Percentiles rank a stretch among this genome's conserved stretches.
Conservation (phyloP, 2,329 filamentous ascomycete genomes). For the Colletotrichum karsti region DNA sequence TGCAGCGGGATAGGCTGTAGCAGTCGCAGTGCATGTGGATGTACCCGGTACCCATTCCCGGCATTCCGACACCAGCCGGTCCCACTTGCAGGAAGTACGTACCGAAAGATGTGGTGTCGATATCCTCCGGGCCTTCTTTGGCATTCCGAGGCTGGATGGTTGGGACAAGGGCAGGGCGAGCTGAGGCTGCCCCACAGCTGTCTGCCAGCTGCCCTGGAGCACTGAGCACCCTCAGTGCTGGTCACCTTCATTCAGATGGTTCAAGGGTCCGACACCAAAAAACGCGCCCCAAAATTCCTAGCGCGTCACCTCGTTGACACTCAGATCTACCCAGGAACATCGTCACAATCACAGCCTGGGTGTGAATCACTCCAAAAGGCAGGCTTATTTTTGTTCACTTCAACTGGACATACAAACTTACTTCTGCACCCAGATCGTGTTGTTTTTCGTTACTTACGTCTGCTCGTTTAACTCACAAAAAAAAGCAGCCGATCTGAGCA, state of each 20-base stretch:
- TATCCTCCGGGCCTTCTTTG: too few relatives aligned
- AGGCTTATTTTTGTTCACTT: too few relatives aligned
- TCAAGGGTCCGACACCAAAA: slow-evolving; percentile 4
- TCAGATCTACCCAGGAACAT: neutral
- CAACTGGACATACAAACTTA: too few relatives aligned
- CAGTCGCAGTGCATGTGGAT: slow-evolving; percentile 19
- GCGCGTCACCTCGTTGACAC: neutral
- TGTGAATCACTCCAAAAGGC: too few relatives aligned
- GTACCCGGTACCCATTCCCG: slow-evolving; percentile 19
- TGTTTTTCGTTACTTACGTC: too few relatives aligned
- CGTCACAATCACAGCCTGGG: too few relatives aligned
- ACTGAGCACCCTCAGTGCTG: too few relatives aligned
- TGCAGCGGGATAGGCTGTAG: too few relatives aligned
- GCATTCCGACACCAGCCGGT: neutral
- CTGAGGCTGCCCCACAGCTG: neutral
- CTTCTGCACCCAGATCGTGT: too few relatives aligned
- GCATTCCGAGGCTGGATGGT: neutral
- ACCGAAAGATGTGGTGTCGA: neutral
- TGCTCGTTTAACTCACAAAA: too few relatives aligned
- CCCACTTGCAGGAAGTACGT: neutral
- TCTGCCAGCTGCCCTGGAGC: neutral
- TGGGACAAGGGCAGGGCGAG: neutral
- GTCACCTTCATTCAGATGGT: neutral
- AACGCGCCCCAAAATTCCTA: neutral
- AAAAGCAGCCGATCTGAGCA: too few relatives aligned